Evolutionary conservation across 306 rosid species (phyloP).

Genomic region (Quercus engelmannii): DNA sequence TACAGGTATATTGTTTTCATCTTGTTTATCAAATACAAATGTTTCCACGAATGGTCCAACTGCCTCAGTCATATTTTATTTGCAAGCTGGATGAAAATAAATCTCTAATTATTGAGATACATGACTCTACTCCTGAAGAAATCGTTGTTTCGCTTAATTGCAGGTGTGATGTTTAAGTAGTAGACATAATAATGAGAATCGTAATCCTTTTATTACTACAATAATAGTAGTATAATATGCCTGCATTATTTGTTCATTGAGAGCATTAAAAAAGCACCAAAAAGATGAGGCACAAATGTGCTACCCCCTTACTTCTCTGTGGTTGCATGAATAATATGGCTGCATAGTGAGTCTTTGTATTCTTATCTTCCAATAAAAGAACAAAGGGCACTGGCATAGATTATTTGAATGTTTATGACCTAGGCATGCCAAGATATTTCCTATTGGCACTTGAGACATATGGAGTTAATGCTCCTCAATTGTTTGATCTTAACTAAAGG

Average conservation of each 20-base stretch:
- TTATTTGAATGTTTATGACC: background rate
- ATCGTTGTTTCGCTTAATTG: background rate
- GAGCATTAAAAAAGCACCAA: background rate
- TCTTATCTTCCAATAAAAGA: background rate
- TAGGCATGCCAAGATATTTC: background rate
- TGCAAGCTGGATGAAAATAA: too few relatives aligned
- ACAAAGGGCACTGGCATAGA: background rate
- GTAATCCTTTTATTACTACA: background rate
- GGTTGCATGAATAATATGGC: background rate
- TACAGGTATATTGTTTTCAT: conserved; percentile 54
- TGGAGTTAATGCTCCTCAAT: too few relatives aligned
- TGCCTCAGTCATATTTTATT: background rate
- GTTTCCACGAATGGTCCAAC: background rate
- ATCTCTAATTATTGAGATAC: background rate
- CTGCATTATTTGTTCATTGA: background rate
- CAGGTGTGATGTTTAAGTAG: background rate
- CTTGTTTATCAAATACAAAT: background rate
- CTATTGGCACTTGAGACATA: too few relatives aligned
- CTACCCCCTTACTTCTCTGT: background rate
- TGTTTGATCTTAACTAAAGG: too few relatives aligned
- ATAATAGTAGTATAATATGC: background rate
- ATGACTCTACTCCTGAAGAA: background rate
- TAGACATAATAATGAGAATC: background rate
- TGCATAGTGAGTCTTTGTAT: background rate
- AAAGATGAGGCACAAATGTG: background rate